Percentiles rank a stretch among this genome's conserved stretches.
These are phyloP conservation scores for Entonaema liquescens DNA, from an alignment of 495 filamentous ascomycete species.

Conservation along the genomic window DNA sequence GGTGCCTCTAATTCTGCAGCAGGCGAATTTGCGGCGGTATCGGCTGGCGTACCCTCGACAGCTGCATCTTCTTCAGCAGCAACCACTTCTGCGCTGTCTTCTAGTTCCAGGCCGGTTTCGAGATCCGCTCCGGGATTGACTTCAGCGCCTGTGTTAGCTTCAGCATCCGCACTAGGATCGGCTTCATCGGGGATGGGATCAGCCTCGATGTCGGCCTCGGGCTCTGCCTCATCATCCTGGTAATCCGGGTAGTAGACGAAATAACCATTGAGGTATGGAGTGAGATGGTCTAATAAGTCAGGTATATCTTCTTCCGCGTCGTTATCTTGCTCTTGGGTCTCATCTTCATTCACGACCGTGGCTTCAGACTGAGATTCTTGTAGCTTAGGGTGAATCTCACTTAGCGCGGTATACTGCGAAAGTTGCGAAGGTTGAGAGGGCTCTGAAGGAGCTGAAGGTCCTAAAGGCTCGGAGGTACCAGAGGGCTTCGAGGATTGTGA, in stretches of 20 bases:
- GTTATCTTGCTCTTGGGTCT: constrained; percentile 1
- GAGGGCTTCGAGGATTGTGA: not conserved
- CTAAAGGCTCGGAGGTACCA: not conserved
- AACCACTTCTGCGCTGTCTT: constrained; percentile 13
- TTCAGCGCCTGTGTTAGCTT: not conserved
- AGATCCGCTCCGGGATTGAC: constrained; percentile 1
- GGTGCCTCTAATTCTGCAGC: constrained; percentile 16
- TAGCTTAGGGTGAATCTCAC: not conserved
- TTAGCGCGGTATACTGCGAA: not conserved
- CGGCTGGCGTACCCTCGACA: constrained; percentile 37
- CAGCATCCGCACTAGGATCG: not conserved
- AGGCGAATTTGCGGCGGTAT: constrained; percentile 37
- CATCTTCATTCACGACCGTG: not conserved
- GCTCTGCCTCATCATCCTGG: constrained; percentile 26
- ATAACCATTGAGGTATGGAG: constrained; percentile 42
- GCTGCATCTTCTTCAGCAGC: not conserved
- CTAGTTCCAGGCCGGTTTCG: not conserved
- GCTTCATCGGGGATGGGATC: not conserved
- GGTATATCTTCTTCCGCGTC: not conserved
- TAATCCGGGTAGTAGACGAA: constrained; percentile 34
- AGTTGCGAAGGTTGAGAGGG: not conserved
- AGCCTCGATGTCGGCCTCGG: constrained; percentile 6
- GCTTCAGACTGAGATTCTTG: not conserved
- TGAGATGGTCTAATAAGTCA: constrained; percentile 38
- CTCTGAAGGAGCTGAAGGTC: not conserved